Evolutionary conservation across 768 basidiomycete genomes (phyloP).

Genomic region (Leucogyrophana mollusca): DNA sequence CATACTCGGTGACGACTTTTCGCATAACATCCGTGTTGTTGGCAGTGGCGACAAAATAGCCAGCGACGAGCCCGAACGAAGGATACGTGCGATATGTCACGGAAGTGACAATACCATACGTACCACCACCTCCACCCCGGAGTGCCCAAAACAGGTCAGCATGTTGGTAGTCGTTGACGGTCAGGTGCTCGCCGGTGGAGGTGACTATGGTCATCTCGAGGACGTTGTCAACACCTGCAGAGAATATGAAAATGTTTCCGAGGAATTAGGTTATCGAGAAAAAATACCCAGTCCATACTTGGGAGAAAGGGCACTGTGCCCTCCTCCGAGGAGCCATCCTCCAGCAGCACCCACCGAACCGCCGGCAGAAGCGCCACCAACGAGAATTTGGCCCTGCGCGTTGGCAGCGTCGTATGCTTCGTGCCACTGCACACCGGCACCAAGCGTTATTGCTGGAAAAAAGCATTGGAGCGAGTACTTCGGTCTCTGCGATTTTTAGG

Average conservation of each 20-base stretch:
- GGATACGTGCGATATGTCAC: conserved; percentile 43
- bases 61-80: conserved; percentile 26
- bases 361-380: conserved; percentile 38
- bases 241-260: not conserved
- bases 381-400: conserved; percentile 31
- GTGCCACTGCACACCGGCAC: conserved; percentile 43
- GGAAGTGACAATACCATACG: conserved; percentile 45
- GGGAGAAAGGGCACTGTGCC: conserved; percentile 42
- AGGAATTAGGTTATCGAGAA: not conserved
- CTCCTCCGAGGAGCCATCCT: conserved; percentile 51
- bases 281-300: conserved; percentile 41
- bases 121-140: conserved; percentile 51
- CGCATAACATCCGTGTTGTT: conserved; percentile 22
- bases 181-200: conserved; percentile 36
- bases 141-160: conserved; percentile 55
- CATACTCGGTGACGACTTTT: conserved; percentile 31
- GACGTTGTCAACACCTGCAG: conserved; percentile 47
- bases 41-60: conserved; percentile 27
- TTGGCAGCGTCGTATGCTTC: conserved; percentile 38
- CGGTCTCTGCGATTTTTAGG: not conserved
- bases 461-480: conserved; percentile 14
- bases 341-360: conserved; percentile 48
- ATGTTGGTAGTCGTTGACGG: conserved; percentile 40
- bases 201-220: conserved; percentile 46
- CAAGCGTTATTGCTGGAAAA: conserved; percentile 19